These are phyloP conservation scores for Clonostachys byssicola DNA, from an alignment of 2,329 filamentous ascomycete species.

Conservation along the genomic window DNA sequence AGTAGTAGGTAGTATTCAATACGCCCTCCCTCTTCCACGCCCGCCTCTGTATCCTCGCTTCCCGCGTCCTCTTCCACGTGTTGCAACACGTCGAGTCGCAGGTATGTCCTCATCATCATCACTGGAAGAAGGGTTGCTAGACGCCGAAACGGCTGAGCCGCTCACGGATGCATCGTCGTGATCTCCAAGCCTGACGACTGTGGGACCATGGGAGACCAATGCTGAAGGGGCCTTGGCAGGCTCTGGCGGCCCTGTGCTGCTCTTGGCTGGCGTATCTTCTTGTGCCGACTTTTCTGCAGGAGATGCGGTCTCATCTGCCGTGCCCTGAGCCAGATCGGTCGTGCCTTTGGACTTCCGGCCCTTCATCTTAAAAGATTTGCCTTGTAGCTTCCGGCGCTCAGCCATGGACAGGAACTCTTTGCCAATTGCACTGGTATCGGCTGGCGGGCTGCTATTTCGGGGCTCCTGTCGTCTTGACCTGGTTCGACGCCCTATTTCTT, in stretches of 20 bases:
- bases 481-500: no score
- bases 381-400: slow-evolving; percentile 50
- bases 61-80: slow-evolving; percentile 5
- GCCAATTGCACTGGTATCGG: no score
- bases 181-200: slow-evolving; percentile 3
- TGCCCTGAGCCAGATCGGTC: no score
- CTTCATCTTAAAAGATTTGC: slow-evolving; percentile 49
- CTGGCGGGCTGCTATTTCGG: no score
- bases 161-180: not conserved
- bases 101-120: slow-evolving; percentile 5
- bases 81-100: not conserved
- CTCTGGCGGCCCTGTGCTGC: no score
- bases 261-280: not conserved
- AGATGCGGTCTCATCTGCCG: not conserved
- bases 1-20: no score
- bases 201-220: slow-evolving; percentile 1
- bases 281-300: not conserved
- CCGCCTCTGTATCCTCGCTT: slow-evolving; percentile 7
- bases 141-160: not conserved
- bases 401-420: slow-evolving; percentile 47
- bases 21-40: slow-evolving; percentile 12
- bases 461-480: no score
- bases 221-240: not conserved
- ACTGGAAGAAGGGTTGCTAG: not conserved
- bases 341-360: slow-evolving; percentile 18